These are phyloP conservation scores for Periconia sp. DNA, from an alignment of 2,329 filamentous ascomycete genomes.

Conservation along the genomic window DNA sequence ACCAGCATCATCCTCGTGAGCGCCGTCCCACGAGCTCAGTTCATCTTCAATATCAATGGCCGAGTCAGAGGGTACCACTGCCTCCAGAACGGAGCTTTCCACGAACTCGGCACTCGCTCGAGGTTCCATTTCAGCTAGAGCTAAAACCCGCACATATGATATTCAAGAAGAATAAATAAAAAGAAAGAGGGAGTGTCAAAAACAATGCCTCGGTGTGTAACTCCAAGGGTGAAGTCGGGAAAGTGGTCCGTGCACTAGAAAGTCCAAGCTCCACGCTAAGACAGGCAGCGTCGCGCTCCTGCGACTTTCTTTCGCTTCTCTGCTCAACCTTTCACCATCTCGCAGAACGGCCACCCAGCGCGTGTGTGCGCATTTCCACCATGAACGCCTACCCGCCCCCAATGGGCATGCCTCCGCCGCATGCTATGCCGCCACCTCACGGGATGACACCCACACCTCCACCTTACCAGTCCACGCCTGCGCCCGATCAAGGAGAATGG, in stretches of 20 bases:
- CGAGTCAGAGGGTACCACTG: constrained; percentile 41
- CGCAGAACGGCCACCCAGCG: not conserved
- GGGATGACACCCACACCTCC: no score
- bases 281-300: not conserved
- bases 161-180: not conserved
- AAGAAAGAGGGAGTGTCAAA: not conserved
- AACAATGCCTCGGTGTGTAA: not conserved
- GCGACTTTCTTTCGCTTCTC: not conserved
- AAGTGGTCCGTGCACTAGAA: not conserved
- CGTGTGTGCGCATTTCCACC: constrained; percentile 15
- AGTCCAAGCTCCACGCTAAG: not conserved
- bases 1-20: constrained; percentile 47
- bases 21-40: constrained; percentile 49
- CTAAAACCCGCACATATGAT: not conserved
- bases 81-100: constrained; percentile 42
- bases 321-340: no score
- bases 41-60: constrained; percentile 40
- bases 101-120: constrained; percentile 41
- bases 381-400: constrained; percentile 63
- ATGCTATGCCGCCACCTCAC: constrained; percentile 27
- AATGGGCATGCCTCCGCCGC: constrained; percentile 42
- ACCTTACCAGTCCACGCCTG: no score
- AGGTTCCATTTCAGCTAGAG: constrained; percentile 12
- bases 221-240: not conserved
- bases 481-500: no score